Percentiles rank a stretch among this genome's conserved stretches.
Evolutionary conservation across 164 flowering plant species (phyloP).

Genomic region (Dillenia suffruticosa): DNA sequence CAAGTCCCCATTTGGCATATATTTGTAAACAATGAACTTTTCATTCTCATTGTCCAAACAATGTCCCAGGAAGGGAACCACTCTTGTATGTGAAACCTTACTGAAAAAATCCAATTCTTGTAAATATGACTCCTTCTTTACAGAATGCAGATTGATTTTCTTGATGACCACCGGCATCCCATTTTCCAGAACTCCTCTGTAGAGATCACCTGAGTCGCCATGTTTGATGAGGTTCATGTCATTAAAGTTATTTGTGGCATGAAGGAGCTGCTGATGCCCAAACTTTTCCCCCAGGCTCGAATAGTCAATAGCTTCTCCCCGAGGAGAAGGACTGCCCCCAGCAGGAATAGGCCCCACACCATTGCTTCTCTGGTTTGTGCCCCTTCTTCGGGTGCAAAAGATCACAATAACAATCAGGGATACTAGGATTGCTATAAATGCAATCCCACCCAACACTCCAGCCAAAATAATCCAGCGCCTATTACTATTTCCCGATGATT

Average conservation of each 20-base stretch:
- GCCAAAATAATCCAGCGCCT: slow-evolving; percentile 43
- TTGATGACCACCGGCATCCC: slow-evolving; percentile 65
- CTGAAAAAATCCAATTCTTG: slow-evolving; percentile 70
- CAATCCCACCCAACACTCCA: slow-evolving; percentile 70
- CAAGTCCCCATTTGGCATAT: slow-evolving; percentile 88
- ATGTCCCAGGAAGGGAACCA: slow-evolving; percentile 89
- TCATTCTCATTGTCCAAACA: slow-evolving; percentile 79
- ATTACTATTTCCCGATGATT: slow-evolving; percentile 24
- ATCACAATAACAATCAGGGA: slow-evolving; percentile 25
- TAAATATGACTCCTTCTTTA: slow-evolving; percentile 54
- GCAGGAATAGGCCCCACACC: slow-evolving; percentile 48
- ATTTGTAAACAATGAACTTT: slow-evolving; percentile 77
- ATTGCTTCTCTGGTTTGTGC: slow-evolving; percentile 42
- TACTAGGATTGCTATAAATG: slow-evolving; percentile 40
- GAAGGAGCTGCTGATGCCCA: slow-evolving; percentile 71
- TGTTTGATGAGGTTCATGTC: slow-evolving; percentile 73
- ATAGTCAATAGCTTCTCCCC: slow-evolving; percentile 42
- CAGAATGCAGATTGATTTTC: slow-evolving; percentile 42
- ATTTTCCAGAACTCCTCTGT: slow-evolving; percentile 60
- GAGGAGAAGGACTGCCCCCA: slow-evolving; percentile 28
- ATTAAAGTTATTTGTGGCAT: slow-evolving; percentile 62
- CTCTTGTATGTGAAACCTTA: slow-evolving; percentile 62
- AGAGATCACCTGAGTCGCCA: slow-evolving; percentile 90
- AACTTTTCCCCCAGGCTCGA: slow-evolving; percentile 62
- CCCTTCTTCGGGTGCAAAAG: slow-evolving; percentile 30